Conservation (phyloP, 1,284 basidiomycete species). For the Cryptococcus hybrid region DNA sequence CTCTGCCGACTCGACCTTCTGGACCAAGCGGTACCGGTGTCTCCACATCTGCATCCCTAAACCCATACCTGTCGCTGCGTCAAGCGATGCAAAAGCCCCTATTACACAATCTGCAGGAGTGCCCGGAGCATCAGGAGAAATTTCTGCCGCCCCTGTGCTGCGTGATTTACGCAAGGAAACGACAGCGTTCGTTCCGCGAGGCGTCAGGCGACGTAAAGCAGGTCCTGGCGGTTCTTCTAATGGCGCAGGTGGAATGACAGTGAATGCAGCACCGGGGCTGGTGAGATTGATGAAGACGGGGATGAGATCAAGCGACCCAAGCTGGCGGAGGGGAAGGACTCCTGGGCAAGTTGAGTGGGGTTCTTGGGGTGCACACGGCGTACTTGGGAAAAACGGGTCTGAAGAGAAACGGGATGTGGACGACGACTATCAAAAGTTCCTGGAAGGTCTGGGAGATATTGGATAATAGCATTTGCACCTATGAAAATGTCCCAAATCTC, state of each 20-base stretch:
- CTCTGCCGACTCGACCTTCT: constrained; percentile 21
- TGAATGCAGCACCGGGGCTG: constrained; percentile 43
- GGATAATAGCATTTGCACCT: constrained; percentile 4
- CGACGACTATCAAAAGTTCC: constrained; percentile 46
- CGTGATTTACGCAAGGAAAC: constrained; percentile 90
- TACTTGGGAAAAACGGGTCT: neutral
- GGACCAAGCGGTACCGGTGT: constrained; percentile 3
- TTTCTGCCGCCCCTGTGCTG: constrained; percentile 77
- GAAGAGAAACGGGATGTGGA: constrained; percentile 6
- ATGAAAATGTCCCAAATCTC: no score
- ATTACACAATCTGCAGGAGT: constrained; percentile 24
- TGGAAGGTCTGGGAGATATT: constrained; percentile 42
- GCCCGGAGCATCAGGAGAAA: constrained; percentile 26
- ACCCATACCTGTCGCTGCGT: constrained; percentile 3
- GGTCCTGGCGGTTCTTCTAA: neutral
- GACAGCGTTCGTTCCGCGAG: constrained; percentile 76
- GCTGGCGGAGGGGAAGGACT: constrained; percentile 27
- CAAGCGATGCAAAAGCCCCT: no score
- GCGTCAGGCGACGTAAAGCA: constrained; percentile 43
- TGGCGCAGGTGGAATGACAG: constrained; percentile 7
- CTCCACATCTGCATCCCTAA: neutral
- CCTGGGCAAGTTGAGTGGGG: constrained; percentile 43
- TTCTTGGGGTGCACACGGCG: constrained; percentile 23
- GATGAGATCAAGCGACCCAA: constrained; percentile 24
- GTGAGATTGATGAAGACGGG: constrained; percentile 39